Evolutionary conservation across 371 early-diverging fungal genomes (phyloP).

Genomic region (Gilbertella persicaria): DNA sequence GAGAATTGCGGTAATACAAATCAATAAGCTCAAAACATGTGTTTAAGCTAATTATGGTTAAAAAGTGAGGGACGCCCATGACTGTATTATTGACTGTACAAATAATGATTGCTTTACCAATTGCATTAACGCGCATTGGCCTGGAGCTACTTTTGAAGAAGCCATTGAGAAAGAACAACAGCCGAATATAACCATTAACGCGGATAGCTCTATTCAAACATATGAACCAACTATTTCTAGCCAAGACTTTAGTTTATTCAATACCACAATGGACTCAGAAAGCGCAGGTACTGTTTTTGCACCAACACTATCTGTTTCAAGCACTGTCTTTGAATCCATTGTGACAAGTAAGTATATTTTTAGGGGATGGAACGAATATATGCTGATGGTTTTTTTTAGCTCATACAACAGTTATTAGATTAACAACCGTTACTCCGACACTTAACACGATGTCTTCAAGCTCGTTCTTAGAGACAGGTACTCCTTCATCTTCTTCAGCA

Average conservation of each 20-base stretch:
- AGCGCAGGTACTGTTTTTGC: no score
- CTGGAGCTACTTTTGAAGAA: slow-evolving; percentile 6
- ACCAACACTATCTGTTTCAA: no score
- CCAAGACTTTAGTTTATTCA: no score
- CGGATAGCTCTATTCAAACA: no score
- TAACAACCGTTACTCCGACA: slow-evolving; percentile 12
- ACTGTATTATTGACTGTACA: slow-evolving; percentile 13
- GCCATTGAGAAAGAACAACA: not conserved
- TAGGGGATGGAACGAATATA: no score
- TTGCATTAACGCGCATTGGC: slow-evolving; percentile 15
- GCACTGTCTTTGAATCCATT: not conserved
- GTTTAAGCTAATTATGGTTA: slow-evolving; percentile 7
- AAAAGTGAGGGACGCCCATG: slow-evolving; percentile 10
- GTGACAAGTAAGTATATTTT: slow-evolving; percentile 11
- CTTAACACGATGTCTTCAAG: not conserved
- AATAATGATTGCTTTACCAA: slow-evolving; percentile 1
- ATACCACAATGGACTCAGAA: no score
- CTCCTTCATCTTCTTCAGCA: no score
- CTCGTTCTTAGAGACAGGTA: no score
- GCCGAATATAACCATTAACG: no score
- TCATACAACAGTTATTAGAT: slow-evolving; percentile 14
- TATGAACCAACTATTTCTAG: no score
- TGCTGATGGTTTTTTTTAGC: slow-evolving; percentile 8
- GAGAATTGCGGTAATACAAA: slow-evolving; percentile 20
- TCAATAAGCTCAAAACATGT: slow-evolving; percentile 4